Evolutionary conservation across 768 basidiomycete species (phyloP).

Genomic region (Filobasidium wieringae): DNA sequence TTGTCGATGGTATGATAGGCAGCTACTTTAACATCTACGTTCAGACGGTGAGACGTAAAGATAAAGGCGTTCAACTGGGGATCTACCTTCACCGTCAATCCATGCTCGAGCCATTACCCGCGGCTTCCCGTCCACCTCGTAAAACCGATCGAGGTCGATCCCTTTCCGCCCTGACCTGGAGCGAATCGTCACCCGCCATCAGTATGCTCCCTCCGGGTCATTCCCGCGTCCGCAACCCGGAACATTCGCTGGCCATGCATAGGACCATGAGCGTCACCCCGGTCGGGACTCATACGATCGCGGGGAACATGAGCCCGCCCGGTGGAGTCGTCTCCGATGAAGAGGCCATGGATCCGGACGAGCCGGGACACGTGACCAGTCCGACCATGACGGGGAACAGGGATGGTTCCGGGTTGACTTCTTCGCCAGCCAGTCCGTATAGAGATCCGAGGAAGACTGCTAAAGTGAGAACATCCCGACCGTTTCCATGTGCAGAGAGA

Average conservation of each 20-base stretch:
- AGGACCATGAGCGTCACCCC: slow-evolving; percentile 12
- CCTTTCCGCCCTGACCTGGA: background rate
- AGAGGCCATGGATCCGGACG: background rate
- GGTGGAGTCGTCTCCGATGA: slow-evolving; percentile 12
- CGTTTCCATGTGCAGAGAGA: slow-evolving; percentile 6
- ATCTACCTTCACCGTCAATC: slow-evolving; percentile 82
- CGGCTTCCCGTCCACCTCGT: slow-evolving; percentile 44
- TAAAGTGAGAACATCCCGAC: slow-evolving; percentile 21
- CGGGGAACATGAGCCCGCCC: background rate
- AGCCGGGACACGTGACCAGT: background rate
- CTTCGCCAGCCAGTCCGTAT: slow-evolving; percentile 12
- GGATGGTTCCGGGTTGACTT: background rate
- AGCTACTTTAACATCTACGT: slow-evolving; percentile 58
- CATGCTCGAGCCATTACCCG: slow-evolving; percentile 64
- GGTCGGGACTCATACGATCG: background rate
- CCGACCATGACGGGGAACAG: slow-evolving; percentile 4
- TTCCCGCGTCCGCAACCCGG: background rate
- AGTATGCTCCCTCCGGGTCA: background rate
- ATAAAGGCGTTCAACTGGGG: slow-evolving; percentile 54
- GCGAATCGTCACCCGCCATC: background rate
- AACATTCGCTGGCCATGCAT: slow-evolving; percentile 2
- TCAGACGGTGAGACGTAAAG: slow-evolving; percentile 74
- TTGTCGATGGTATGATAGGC: background rate
- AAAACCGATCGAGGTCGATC: background rate
- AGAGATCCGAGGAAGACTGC: slow-evolving; percentile 24